A percentile compares a stretch with the other conserved stretches of the same genome.
phyloP scores from a whole-genome alignment of 768 basidiomycete genomes.

The Boletus vinaceobasis region DNA sequence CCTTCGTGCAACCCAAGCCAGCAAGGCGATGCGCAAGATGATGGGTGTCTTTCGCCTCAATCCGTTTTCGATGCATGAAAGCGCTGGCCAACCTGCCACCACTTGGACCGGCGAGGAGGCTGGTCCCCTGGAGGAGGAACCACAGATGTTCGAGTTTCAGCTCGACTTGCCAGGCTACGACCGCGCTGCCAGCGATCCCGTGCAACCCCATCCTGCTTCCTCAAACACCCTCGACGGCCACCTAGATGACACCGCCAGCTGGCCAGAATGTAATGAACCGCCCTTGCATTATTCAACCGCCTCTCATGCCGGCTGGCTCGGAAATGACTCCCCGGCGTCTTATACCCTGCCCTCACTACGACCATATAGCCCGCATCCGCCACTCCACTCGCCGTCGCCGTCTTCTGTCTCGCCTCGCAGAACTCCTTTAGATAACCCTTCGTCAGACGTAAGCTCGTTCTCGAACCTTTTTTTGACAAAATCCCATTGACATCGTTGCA shows the following conservation, averaged over 20 bases:
- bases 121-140: conserved; percentile 58
- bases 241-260: conserved; percentile 18
- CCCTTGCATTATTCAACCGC: conserved; percentile 17
- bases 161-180: conserved; percentile 37
- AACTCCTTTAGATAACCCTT: conserved; percentile 20
- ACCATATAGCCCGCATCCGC: conserved; percentile 25
- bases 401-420: conserved; percentile 26
- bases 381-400: conserved; percentile 27
- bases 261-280: conserved; percentile 24
- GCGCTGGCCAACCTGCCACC: conserved; percentile 38
- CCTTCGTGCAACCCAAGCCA: conserved; percentile 71
- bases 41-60: conserved; percentile 78
- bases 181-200: conserved; percentile 14
- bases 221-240: conserved; percentile 11
- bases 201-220: conserved; percentile 11
- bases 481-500: conserved; percentile 2
- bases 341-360: conserved; percentile 30
- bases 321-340: conserved; percentile 26
- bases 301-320: conserved; percentile 28
- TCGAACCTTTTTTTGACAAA: neutral
- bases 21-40: conserved; percentile 66
- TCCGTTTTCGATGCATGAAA: conserved; percentile 67
- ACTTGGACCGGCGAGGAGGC: conserved; percentile 51
- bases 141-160: conserved; percentile 66
- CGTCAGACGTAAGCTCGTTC: conserved; percentile 25